Evolutionary conservation across 805 yeast species (phyloP), one percentile per base, ranked within the genome.

Genomic region (Saccharomyces mikatae): DNA sequence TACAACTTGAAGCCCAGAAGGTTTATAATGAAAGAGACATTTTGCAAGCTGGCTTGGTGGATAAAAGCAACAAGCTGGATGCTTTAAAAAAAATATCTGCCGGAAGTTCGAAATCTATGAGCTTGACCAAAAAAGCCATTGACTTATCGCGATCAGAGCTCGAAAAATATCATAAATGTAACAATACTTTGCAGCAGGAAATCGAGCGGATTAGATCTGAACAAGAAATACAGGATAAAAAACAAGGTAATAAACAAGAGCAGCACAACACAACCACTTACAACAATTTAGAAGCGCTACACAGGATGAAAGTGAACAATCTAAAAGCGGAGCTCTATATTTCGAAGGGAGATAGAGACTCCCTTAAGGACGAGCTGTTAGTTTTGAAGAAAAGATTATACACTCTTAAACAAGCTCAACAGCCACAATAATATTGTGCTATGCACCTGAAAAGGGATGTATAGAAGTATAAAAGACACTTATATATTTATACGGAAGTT

Each of bases 251-350:
- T 78, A 5, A 72, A 74, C 50, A 70, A 66, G 59, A 72, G 77
- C 44, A 52, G 67, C 0, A 41, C 30, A 8, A 22, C 17, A 11
- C 24, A 8, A 21, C 17, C 24, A 21, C 11, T 21, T 13, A 36
- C 11, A 9, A 22, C 22, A 36, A 17, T n/a, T 36, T 17, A 17
- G 68, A 41, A 68, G 72, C 54, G 78, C 87, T 49, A 89, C 86
- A 59, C 64, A 86, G 83, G 58, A 77, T 89, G 74, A 87, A 84
- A 70, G 78, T 89, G 48, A 83, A 87, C 62, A 96, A 89, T 62
- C 73, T 89, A 61, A 87, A 88, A 63, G 96, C 96, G 4, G 96
- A 89, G 66, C 74, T 89, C 60, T 86, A 80, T 63, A 86, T 89
- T 54, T 78, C 86, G 59, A 83, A 83, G 62, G 91, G 88, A 70